Evolutionary conservation across 257 asterid species (phyloP).

Genomic region (Haberlea rhodopensis): DNA sequence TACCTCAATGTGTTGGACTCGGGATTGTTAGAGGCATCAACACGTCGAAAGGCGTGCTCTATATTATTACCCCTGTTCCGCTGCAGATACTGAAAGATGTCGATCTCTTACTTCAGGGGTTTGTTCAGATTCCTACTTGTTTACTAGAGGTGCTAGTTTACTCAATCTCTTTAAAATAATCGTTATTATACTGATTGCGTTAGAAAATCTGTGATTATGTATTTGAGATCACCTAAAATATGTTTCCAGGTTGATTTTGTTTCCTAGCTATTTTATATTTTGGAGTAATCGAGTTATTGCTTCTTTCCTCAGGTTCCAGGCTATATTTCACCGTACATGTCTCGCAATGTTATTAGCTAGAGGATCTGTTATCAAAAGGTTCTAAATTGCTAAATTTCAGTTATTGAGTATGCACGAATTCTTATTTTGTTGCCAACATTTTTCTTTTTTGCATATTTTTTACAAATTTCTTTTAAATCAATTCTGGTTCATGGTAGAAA

Average conservation of each 20-base stretch:
- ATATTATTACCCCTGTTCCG: slow-evolving; percentile 82
- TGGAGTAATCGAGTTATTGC: slow-evolving; percentile 15
- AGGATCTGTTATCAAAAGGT: no score
- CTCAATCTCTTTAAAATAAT: neutral
- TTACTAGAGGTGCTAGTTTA: slow-evolving; percentile 64
- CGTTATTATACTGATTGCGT: neutral
- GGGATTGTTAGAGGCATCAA: slow-evolving; percentile 90
- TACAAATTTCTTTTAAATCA: no score
- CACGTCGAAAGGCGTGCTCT: slow-evolving; percentile 50
- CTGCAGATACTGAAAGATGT: slow-evolving; percentile 62
- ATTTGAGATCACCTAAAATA: neutral
- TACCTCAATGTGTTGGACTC: slow-evolving; percentile 84
- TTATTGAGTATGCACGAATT: no score
- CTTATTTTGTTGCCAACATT: no score
- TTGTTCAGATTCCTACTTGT: slow-evolving; percentile 64
- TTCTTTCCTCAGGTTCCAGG: slow-evolving; percentile 74
- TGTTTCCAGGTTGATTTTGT: neutral
- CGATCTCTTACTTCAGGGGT: slow-evolving; percentile 82
- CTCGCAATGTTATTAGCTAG: slow-evolving; percentile 19
- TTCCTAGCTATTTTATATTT: no score
- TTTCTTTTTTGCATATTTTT: no score
- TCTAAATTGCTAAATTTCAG: no score
- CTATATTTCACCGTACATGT: slow-evolving; percentile 80
- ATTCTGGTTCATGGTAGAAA: no score
- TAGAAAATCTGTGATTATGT: neutral